Conservation (phyloP, 2,329 filamentous ascomycete species). For the Tolypocladium sp. region DNA sequence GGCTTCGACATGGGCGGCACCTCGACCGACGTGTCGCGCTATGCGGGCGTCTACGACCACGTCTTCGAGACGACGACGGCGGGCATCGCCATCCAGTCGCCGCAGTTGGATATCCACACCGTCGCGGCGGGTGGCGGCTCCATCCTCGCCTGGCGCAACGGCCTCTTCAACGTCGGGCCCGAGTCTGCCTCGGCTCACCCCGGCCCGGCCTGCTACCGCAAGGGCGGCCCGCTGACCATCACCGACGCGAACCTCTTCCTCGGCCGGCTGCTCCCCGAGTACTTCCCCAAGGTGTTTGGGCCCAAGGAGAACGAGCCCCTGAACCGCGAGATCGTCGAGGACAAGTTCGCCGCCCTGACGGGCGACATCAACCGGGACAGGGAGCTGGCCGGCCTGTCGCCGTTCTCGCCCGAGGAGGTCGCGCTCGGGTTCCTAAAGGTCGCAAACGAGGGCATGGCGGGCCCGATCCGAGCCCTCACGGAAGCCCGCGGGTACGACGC, state of each 20-base stretch:
- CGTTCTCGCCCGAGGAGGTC: conserved; percentile 24
- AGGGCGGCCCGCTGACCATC: conserved; percentile 61
- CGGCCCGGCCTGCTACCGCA: conserved; percentile 65
- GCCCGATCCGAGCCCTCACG: conserved; percentile 24
- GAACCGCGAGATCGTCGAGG: conserved; percentile 28
- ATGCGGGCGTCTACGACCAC: conserved; percentile 36
- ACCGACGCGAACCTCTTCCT: conserved; percentile 66
- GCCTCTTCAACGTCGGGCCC: conserved; percentile 64
- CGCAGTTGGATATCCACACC: conserved; percentile 75
- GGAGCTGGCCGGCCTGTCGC: conserved; percentile 11
- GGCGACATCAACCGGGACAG: conserved; percentile 29
- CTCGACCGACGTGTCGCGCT: conserved; percentile 64
- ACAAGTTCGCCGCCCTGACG: conserved; percentile 31
- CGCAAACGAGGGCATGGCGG: conserved; percentile 25
- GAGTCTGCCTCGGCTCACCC: conserved; percentile 64
- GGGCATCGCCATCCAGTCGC: conserved; percentile 68
- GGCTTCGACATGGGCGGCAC: conserved; percentile 70
- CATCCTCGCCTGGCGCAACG: conserved; percentile 61
- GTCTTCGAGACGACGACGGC: conserved; percentile 69
- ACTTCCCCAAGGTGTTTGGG: conserved; percentile 55
- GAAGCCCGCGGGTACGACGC: conserved; percentile 25
- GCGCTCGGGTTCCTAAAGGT: conserved; percentile 26
- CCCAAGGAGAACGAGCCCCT: conserved; percentile 17
- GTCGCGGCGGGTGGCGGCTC: conserved; percentile 70
- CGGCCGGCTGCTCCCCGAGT: conserved; percentile 50